Percentiles rank a stretch among this genome's conserved stretches.
Conservation (phyloP, 2,329 filamentous ascomycete genomes). For the Sporothrix variecibatus region DNA sequence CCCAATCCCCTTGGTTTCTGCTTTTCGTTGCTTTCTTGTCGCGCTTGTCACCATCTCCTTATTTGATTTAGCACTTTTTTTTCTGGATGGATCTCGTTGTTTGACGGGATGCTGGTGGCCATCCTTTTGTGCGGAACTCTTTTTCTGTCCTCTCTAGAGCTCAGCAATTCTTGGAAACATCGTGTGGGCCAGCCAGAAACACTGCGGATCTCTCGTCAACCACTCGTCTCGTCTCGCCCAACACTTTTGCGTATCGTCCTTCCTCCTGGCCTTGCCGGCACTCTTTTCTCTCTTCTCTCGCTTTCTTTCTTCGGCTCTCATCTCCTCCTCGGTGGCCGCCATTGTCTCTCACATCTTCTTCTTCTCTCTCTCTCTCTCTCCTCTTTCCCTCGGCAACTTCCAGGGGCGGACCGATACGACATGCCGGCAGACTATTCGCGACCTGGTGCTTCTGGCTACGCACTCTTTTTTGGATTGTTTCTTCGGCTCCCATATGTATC, state of each 20-base stretch:
- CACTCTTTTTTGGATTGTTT: constrained; percentile 18
- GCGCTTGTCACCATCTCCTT: background rate
- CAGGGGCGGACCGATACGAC: constrained; percentile 8
- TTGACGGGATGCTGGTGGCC: background rate
- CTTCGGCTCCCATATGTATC: background rate
- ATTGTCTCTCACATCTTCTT: background rate
- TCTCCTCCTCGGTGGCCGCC: background rate
- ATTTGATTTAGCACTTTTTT: background rate
- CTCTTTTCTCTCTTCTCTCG: background rate
- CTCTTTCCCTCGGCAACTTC: constrained; percentile 6
- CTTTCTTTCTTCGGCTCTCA: background rate
- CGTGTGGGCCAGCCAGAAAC: constrained; percentile 26
- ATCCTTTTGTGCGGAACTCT: background rate
- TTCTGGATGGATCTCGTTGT: background rate
- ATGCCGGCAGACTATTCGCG: background rate
- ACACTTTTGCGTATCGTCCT: constrained; percentile 20
- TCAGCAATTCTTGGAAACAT: constrained; percentile 22
- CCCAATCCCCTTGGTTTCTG: constrained; percentile 27
- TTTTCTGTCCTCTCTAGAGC: background rate
- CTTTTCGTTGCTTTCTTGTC: background rate
- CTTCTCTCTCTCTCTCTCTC: background rate
- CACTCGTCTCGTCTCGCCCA: background rate
- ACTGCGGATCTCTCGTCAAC: background rate
- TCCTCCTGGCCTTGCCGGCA: constrained; percentile 10
- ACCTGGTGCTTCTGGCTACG: constrained; percentile 20